Evolutionary conservation across 495 filamentous ascomycete genomes (phyloP).

Genomic region (Penicillium antarcticum): DNA sequence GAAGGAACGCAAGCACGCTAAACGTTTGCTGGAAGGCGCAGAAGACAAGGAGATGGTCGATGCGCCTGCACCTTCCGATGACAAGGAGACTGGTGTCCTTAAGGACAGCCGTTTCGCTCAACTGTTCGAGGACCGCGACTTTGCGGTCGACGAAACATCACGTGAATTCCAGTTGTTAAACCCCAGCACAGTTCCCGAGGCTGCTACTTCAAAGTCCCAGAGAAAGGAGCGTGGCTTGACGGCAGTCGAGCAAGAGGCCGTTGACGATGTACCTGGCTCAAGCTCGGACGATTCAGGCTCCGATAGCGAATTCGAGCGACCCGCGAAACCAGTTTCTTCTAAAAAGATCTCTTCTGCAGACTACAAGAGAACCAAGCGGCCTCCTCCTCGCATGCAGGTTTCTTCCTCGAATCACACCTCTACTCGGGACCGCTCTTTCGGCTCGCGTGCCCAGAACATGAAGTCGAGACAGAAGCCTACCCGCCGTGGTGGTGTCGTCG

Average conservation of each 20-base stretch:
- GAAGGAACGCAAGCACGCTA: constrained; percentile 62
- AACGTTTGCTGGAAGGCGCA: constrained; percentile 53
- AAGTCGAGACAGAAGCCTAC: constrained; percentile 43
- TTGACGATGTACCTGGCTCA: constrained; percentile 46
- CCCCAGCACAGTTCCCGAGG: constrained; percentile 61
- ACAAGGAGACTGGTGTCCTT: constrained; percentile 56
- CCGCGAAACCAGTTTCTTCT: constrained; percentile 32
- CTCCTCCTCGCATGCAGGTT: constrained; percentile 56
- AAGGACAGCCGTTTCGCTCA: constrained; percentile 80
- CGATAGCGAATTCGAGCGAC: constrained; percentile 31
- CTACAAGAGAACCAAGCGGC: constrained; percentile 46
- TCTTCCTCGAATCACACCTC: constrained; percentile 48
- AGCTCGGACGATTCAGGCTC: constrained; percentile 44
- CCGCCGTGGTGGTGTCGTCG: constrained; percentile 58
- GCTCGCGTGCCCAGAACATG: constrained; percentile 58
- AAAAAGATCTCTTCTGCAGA: constrained; percentile 59
- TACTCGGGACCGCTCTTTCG: constrained; percentile 61
- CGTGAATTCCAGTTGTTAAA: constrained; percentile 84
- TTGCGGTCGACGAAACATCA: constrained; percentile 86
- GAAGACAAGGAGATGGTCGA: constrained; percentile 50
- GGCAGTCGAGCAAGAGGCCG: constrained; percentile 63
- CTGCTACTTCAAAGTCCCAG: constrained; percentile 9
- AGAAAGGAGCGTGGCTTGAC: constrained; percentile 56
- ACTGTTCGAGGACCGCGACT: constrained; percentile 90
- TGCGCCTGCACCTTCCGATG: constrained; percentile 22